These are phyloP conservation scores for Lupinus albus DNA, from an alignment of 306 rosid genomes.

Conservation along the genomic window DNA sequence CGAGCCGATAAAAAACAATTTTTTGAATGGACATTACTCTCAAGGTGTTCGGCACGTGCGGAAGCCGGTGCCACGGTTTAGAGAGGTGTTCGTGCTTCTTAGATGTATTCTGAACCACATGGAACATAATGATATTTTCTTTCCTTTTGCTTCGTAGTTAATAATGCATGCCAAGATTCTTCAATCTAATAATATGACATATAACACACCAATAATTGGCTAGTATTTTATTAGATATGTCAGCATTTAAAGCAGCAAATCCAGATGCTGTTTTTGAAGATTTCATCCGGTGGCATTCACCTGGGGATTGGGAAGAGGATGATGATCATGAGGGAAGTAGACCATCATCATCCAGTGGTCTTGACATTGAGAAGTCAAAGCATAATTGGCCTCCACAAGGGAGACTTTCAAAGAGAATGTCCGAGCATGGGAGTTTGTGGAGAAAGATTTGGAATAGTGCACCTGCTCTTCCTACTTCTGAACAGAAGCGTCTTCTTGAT, in stretches of 20 bases:
- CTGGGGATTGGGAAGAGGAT: constrained; percentile 89
- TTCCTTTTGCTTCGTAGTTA: constrained; percentile 22
- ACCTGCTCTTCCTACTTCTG: constrained; percentile 74
- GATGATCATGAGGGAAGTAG: constrained; percentile 43
- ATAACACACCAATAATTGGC: constrained; percentile 39
- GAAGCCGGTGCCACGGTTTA: no score
- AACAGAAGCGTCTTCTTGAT: constrained; percentile 91
- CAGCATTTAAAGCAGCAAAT: constrained; percentile 96
- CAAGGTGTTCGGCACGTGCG: no score
- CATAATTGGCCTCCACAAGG: constrained; percentile 83
- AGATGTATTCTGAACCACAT: not conserved
- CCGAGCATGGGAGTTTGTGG: constrained; percentile 92
- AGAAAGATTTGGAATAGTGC: constrained; percentile 80
- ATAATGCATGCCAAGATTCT: constrained; percentile 32
- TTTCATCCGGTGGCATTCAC: constrained; percentile 99
- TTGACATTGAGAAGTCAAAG: constrained; percentile 44
- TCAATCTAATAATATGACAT: constrained; percentile 20
- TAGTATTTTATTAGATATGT: constrained; percentile 74
- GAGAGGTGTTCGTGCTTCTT: no score
- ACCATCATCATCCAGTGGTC: constrained; percentile 52
- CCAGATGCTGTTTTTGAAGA: constrained; percentile 93
- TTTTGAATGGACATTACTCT: no score
- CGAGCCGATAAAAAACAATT: no score
- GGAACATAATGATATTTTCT: constrained; percentile 11
- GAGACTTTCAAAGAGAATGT: constrained; percentile 89